Evolutionary conservation across 2,329 filamentous ascomycete species (phyloP).

Genomic region (Trichoderma sp.): DNA sequence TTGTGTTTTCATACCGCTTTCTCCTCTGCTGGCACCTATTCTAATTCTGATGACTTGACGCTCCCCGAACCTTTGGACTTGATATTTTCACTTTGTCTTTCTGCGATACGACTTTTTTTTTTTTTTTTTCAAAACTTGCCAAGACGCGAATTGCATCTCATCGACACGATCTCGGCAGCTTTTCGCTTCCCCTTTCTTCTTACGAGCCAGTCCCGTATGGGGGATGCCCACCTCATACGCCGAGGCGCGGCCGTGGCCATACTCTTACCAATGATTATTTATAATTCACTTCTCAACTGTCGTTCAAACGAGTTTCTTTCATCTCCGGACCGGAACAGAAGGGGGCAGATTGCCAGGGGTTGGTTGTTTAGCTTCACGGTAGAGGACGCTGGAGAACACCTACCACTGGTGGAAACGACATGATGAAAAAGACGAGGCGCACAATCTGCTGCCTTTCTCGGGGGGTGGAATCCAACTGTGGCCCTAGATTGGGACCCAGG

Average conservation of each 20-base stretch:
- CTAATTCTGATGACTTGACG: constrained; percentile 43
- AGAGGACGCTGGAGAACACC: constrained; percentile 10
- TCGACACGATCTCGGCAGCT: constrained; percentile 28
- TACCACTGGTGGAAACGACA: constrained; percentile 8
- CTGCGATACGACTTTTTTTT: constrained; percentile 44
- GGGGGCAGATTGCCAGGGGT: constrained; percentile 14
- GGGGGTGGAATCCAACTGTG: constrained; percentile 13
- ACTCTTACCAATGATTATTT: constrained; percentile 36
- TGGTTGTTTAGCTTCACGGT: constrained; percentile 19
- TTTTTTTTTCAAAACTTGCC: constrained; percentile 25
- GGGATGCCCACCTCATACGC: constrained; percentile 29
- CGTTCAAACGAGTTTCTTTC: constrained; percentile 41
- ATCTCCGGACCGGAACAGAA: constrained; percentile 36
- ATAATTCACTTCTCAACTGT: constrained; percentile 48
- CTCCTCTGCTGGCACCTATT: constrained; percentile 34
- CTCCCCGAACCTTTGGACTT: constrained; percentile 39
- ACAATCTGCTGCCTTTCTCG: constrained; percentile 24
- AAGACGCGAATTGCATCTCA: constrained; percentile 40
- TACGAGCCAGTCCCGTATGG: constrained; percentile 9
- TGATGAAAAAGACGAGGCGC: constrained; percentile 10
- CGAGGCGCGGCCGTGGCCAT: constrained; percentile 27
- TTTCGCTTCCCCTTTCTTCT: constrained; percentile 21
- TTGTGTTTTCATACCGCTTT: constrained; percentile 31
- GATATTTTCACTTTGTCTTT: neutral
- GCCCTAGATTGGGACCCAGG: constrained; percentile 9